Percentiles rank a stretch among this genome's conserved stretches.
phyloP scores from a whole-genome alignment of 1,139 yeast species.

The Candida dubliniensis region DNA sequence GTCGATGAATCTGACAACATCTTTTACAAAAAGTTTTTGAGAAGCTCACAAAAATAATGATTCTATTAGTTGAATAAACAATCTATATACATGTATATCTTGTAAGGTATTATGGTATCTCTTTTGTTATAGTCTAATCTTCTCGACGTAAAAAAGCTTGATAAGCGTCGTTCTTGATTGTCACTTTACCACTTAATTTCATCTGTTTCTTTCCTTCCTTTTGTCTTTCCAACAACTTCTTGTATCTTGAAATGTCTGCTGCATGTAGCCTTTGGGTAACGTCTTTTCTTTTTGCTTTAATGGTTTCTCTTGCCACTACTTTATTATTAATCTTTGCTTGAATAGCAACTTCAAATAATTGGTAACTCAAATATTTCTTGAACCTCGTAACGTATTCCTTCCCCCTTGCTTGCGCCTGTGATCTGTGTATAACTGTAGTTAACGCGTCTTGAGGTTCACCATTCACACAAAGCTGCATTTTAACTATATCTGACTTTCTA shows the following conservation, averaged over 20 bases:
- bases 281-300: conserved; percentile 90
- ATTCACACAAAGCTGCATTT: conserved; percentile 85
- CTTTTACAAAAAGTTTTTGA: conserved; percentile 75
- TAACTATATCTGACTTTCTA: conserved; percentile 73
- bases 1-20: conserved; percentile 81
- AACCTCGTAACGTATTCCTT: conserved; percentile 80
- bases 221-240: conserved; percentile 83
- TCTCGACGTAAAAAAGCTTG: conserved; percentile 59
- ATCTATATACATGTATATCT: background rate
- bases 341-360: conserved; percentile 87
- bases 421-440: conserved; percentile 83
- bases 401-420: conserved; percentile 73
- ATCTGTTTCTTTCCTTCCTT: conserved; percentile 90
- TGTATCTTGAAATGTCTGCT: conserved; percentile 85
- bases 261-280: conserved; percentile 92
- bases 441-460: conserved; percentile 91
- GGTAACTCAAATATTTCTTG: conserved; percentile 74
- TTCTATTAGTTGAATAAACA: background rate
- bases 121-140: conserved; percentile 15
- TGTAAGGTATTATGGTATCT: too few species aligned
- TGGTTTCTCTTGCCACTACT: conserved; percentile 87
- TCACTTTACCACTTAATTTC: conserved; percentile 77
- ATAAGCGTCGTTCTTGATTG: conserved; percentile 80
- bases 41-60: conserved; percentile 12
- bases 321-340: conserved; percentile 87